Evolutionary conservation across 2,329 filamentous ascomycete species (phyloP).

Genomic region (Colletotrichum sp.): DNA sequence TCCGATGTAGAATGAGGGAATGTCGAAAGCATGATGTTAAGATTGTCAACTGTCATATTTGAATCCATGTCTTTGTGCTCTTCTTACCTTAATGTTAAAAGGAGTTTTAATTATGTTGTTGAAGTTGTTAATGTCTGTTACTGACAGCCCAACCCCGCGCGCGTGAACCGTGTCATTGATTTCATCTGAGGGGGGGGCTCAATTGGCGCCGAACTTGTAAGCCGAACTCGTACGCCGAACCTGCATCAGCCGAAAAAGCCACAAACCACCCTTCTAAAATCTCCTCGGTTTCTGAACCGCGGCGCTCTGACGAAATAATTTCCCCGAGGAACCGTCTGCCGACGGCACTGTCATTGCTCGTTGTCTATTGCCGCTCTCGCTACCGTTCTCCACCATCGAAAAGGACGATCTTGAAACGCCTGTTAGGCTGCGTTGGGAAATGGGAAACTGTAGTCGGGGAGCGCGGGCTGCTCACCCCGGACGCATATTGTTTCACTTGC

Average conservation of each 20-base stretch:
- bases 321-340: neutral
- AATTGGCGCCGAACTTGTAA: neutral
- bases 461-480: neutral
- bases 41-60: neutral
- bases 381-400: neutral
- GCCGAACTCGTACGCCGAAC: neutral
- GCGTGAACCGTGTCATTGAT: neutral
- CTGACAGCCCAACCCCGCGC: neutral
- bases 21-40: neutral
- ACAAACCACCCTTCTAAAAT: neutral
- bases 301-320: neutral
- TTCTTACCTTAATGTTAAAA: neutral
- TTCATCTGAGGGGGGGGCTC: neutral
- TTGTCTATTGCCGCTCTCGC: neutral
- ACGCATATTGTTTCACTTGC: conserved; percentile 15
- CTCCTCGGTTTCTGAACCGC: neutral
- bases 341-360: neutral
- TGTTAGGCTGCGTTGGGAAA: neutral
- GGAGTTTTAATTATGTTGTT: neutral
- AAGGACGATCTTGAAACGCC: conserved; percentile 3
- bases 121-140: neutral
- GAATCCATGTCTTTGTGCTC: neutral
- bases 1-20: neutral
- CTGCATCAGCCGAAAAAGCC: neutral
- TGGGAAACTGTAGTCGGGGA: neutral